Conservation (phyloP, 2,329 filamentous ascomycete genomes). For the Pestalotiopsis sp. region DNA sequence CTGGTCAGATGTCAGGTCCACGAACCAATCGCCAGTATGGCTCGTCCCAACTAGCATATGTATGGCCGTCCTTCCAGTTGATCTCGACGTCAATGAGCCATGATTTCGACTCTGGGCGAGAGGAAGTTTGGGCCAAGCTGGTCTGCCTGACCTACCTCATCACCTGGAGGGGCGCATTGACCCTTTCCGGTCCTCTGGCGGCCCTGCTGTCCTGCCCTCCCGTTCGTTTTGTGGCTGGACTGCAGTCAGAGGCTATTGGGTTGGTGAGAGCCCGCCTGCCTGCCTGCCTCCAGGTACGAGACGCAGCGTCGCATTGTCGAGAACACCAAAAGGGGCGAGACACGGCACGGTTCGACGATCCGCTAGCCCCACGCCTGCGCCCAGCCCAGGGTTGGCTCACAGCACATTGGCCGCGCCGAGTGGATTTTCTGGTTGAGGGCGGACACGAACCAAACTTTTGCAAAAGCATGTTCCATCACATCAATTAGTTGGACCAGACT, state of each 20-base stretch:
- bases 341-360: constrained; percentile 9
- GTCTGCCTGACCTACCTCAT: neutral
- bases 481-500: neutral
- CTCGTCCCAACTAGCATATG: constrained; percentile 21
- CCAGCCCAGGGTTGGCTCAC: neutral
- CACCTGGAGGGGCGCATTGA: constrained; percentile 7
- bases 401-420: neutral
- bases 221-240: neutral
- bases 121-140: neutral
- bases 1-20: constrained; percentile 21
- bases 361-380: neutral
- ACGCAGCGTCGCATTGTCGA: constrained; percentile 9
- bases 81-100: constrained; percentile 5
- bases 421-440: neutral
- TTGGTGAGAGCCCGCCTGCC: neutral
- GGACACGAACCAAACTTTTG: neutral
- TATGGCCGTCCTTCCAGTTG: constrained; percentile 15
- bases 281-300: neutral
- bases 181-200: neutral
- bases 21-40: constrained; percentile 24
- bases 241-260: neutral
- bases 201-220: neutral
- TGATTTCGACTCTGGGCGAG: constrained; percentile 7
- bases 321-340: constrained; percentile 7
- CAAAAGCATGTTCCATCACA: neutral